Conservation (phyloP, 148 eudicot species). For the Cornus florida region DNA sequence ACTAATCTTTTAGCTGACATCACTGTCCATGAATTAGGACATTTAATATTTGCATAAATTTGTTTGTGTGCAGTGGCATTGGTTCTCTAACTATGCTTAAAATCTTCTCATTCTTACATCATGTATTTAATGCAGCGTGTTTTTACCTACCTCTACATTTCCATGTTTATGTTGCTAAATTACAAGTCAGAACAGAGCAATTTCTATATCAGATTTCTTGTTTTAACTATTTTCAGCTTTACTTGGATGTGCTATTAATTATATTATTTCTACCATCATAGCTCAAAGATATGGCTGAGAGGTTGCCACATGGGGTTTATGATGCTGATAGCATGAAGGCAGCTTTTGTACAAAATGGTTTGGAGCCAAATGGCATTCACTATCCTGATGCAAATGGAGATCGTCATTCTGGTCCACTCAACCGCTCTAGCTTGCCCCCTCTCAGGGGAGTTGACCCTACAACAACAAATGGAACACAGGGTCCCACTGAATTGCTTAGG, state of each 20-base stretch:
- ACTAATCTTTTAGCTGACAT: background rate
- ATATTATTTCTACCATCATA: constrained; percentile 21
- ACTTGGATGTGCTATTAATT: background rate
- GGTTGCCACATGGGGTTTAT: constrained; percentile 79
- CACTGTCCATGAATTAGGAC: background rate
- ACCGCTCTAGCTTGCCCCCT: constrained; percentile 27
- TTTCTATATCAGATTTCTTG: background rate
- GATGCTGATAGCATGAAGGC: constrained; percentile 49
- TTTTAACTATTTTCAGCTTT: background rate
- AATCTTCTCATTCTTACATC: background rate
- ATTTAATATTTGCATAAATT: background rate
- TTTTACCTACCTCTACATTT: background rate
- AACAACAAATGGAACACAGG: constrained; percentile 34
- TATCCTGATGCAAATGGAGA: constrained; percentile 50
- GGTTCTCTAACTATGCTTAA: background rate
- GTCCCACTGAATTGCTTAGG: constrained; percentile 35
- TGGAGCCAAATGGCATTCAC: constrained; percentile 62
- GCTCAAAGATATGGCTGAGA: constrained; percentile 96
- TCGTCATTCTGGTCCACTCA: constrained; percentile 29
- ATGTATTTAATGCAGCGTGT: too few species aligned
- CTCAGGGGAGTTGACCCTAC: constrained; percentile 29
- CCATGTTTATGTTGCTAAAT: background rate
- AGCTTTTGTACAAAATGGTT: constrained; percentile 52
- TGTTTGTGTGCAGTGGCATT: constrained; percentile 1
- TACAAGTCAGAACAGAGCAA: background rate